Conservation (phyloP, 768 basidiomycete species). For the Trichaptum fuscoviolaceum region DNA sequence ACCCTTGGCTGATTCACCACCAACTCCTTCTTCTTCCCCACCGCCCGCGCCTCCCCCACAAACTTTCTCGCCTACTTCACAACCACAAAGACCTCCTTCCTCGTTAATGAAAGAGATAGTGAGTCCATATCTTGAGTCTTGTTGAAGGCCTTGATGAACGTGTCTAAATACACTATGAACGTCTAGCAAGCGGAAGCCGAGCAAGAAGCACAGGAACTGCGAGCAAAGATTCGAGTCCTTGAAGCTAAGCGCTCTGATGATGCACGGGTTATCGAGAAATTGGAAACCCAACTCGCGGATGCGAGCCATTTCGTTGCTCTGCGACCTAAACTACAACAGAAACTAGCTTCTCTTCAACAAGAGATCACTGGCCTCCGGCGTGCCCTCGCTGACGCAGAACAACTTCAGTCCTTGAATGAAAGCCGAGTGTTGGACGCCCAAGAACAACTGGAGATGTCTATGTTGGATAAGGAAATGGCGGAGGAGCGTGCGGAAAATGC, state of each 20-base stretch:
- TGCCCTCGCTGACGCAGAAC: slow-evolving; percentile 69
- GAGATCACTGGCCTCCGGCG: slow-evolving; percentile 74
- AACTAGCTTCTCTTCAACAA: slow-evolving; percentile 73
- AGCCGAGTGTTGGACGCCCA: slow-evolving; percentile 67
- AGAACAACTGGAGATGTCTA: slow-evolving; percentile 91
- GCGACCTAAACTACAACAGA: slow-evolving; percentile 88
- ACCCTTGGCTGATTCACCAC: neutral
- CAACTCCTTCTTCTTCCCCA: neutral
- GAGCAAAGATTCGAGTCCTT: slow-evolving; percentile 76
- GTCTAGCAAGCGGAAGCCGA: slow-evolving; percentile 38
- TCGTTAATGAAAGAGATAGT: slow-evolving; percentile 9
- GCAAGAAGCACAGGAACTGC: slow-evolving; percentile 70
- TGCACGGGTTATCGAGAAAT: slow-evolving; percentile 72
- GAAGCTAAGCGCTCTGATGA: slow-evolving; percentile 89
- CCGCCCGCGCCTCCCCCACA: slow-evolving; percentile 34
- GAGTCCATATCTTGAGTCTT: neutral
- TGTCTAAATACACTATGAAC: neutral
- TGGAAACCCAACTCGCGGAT: slow-evolving; percentile 80
- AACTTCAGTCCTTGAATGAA: slow-evolving; percentile 69
- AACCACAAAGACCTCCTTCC: slow-evolving; percentile 17
- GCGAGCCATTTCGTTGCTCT: slow-evolving; percentile 79
- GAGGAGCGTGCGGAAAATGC: slow-evolving; percentile 86
- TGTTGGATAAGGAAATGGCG: slow-evolving; percentile 94
- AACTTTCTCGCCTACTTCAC: slow-evolving; percentile 4
- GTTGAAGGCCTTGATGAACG: neutral